Evolutionary conservation across 2,329 filamentous ascomycete species (phyloP).

Genomic region (Fusarium nanum): DNA sequence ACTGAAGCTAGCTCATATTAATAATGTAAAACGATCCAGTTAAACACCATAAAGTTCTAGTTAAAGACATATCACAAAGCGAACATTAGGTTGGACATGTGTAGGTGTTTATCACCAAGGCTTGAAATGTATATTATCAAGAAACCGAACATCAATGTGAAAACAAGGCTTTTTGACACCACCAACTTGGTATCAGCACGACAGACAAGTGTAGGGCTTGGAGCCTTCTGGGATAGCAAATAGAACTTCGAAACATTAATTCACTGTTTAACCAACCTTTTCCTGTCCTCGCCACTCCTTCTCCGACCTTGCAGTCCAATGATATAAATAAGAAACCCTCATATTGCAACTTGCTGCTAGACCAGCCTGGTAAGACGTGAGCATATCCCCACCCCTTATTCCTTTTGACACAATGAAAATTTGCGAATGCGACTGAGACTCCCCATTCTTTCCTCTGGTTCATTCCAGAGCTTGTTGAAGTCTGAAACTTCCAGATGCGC

Average conservation of each 20-base stretch:
- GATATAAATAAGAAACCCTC: constrained; percentile 27
- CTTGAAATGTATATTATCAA: neutral
- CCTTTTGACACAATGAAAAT: constrained; percentile 41
- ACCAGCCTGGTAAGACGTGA: neutral
- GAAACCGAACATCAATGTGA: neutral
- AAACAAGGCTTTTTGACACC: neutral
- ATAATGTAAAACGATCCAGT: neutral
- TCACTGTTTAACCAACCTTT: constrained; percentile 18
- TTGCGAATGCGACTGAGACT: constrained; percentile 15
- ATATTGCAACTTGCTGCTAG: neutral
- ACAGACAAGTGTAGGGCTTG: neutral
- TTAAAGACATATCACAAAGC: neutral
- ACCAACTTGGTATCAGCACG: neutral
- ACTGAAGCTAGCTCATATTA: neutral
- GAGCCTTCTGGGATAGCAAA: neutral
- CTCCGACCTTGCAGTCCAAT: constrained; percentile 28
- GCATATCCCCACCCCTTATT: constrained; percentile 7
- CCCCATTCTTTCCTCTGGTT: neutral
- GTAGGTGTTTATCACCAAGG: neutral
- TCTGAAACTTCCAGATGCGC: neutral
- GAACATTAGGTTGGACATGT: neutral
- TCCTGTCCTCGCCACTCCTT: neutral
- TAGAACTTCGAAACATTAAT: constrained; percentile 1
- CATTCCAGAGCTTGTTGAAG: constrained; percentile 6
- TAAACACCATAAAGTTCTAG: neutral